Conservation (phyloP, 257 asterid species). For the Verbena officinalis region DNA sequence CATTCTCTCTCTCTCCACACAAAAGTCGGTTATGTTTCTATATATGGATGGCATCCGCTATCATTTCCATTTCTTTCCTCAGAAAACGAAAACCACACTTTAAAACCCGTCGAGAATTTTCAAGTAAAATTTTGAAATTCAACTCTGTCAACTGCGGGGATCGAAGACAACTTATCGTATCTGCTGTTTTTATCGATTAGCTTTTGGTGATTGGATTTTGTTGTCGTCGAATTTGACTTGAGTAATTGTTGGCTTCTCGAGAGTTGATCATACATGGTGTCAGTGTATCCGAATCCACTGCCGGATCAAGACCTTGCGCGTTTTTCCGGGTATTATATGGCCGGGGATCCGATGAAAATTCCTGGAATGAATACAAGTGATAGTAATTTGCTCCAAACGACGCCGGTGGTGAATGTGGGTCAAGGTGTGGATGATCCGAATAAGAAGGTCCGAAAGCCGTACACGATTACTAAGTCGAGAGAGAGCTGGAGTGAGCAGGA, state of each 20-base stretch:
- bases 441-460: conserved; percentile 85
- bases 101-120: neutral
- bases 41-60: neutral
- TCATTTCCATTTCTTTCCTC: conserved; percentile 4
- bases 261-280: conserved; percentile 58
- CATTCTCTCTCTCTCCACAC: conserved; percentile 14
- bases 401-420: conserved; percentile 34
- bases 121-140: neutral
- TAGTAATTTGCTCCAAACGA: conserved; percentile 21
- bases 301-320: conserved; percentile 47
- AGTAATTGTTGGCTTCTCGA: conserved; percentile 10
- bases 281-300: conserved; percentile 65
- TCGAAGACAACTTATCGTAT: neutral
- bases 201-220: neutral
- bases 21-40: conserved; percentile 40
- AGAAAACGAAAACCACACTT: conserved; percentile 22
- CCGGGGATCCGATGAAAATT: conserved; percentile 39
- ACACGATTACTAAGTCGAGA: conserved; percentile 87
- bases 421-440: conserved; percentile 56
- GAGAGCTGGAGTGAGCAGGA: conserved; percentile 97
- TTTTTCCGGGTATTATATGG: conserved; percentile 33
- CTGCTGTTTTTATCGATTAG: neutral
- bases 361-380: conserved; percentile 23
- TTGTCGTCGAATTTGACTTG: neutral
- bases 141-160: neutral